phyloP scores from a whole-genome alignment of 768 basidiomycete genomes.

The Xerocomellus intermedius region DNA sequence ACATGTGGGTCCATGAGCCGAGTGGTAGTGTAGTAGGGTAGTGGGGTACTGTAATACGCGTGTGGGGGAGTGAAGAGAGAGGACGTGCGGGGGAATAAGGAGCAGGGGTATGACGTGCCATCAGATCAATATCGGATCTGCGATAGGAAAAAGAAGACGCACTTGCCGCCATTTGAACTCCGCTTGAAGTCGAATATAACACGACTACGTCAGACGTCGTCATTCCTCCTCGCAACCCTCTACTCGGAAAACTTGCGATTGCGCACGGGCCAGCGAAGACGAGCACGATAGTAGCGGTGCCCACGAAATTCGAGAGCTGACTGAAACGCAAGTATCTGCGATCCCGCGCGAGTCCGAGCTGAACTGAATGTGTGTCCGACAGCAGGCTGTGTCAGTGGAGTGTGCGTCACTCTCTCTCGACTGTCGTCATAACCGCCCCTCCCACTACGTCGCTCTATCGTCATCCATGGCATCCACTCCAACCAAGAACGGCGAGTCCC shows the following conservation, averaged over 20 bases:
- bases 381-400: constrained; percentile 21
- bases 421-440: constrained; percentile 26
- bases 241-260: constrained; percentile 24
- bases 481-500: constrained; percentile 37
- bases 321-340: constrained; percentile 26
- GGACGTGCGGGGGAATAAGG: constrained; percentile 20
- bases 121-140: constrained; percentile 36
- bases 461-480: constrained; percentile 31
- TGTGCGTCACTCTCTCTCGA: constrained; percentile 16
- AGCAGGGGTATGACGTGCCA: constrained; percentile 31
- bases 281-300: constrained; percentile 5
- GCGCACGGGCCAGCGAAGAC: constrained; percentile 32
- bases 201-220: constrained; percentile 45
- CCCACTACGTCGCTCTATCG: constrained; percentile 2
- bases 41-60: too few species aligned
- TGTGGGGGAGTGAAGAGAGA: not conserved
- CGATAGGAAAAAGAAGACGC: constrained; percentile 27
- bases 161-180: constrained; percentile 34
- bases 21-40: too few species aligned
- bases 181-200: constrained; percentile 43
- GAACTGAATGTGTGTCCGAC: constrained; percentile 16
- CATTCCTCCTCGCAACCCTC: constrained; percentile 37
- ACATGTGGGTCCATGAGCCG: not conserved
- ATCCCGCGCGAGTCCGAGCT: constrained; percentile 17
- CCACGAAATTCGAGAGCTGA: not conserved